Evolutionary conservation across 495 filamentous ascomycete species (phyloP).

Genomic region (Bryoglossum gracile): DNA sequence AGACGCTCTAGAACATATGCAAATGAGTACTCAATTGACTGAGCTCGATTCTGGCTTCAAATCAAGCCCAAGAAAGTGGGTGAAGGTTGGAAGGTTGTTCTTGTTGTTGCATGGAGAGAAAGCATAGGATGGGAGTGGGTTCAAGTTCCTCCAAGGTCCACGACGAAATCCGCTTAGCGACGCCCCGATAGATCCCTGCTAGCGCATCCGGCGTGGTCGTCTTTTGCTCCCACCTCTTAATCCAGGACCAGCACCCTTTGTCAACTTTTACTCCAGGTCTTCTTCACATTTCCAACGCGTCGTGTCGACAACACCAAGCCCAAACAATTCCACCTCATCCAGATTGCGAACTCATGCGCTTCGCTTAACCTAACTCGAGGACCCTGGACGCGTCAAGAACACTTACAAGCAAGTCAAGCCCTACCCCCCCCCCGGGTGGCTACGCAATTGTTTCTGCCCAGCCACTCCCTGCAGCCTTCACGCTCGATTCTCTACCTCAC

Average conservation of each 20-base stretch:
- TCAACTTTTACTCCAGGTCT: no score
- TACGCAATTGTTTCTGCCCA: slow-evolving; percentile 12
- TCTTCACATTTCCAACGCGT: slow-evolving; percentile 22
- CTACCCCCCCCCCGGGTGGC: slow-evolving; percentile 7
- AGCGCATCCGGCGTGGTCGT: no score
- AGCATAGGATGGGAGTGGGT: slow-evolving; percentile 3
- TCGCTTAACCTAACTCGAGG: slow-evolving; percentile 3
- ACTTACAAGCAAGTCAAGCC: slow-evolving; percentile 15
- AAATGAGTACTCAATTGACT: slow-evolving; percentile 22
- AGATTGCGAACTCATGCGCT: slow-evolving; percentile 13
- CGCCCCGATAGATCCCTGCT: slow-evolving; percentile 8
- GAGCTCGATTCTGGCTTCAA: slow-evolving; percentile 14
- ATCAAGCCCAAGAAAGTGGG: slow-evolving; percentile 23
- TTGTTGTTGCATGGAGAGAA: neutral
- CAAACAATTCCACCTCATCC: slow-evolving; percentile 11
- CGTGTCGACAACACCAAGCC: neutral
- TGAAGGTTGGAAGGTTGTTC: slow-evolving; percentile 1
- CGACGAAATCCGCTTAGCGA: no score
- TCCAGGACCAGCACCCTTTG: no score
- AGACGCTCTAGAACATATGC: slow-evolving; percentile 11
- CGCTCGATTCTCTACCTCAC: neutral
- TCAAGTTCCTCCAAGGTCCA: neutral
- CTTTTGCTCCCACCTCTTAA: no score
- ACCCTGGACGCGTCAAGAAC: slow-evolving; percentile 23
- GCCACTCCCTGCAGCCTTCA: slow-evolving; percentile 1